Evolutionary conservation across 2,329 filamentous ascomycete genomes (phyloP), one percentile per base, ranked within the genome.

Genomic region (Atkinsonella hypoxylon): DNA sequence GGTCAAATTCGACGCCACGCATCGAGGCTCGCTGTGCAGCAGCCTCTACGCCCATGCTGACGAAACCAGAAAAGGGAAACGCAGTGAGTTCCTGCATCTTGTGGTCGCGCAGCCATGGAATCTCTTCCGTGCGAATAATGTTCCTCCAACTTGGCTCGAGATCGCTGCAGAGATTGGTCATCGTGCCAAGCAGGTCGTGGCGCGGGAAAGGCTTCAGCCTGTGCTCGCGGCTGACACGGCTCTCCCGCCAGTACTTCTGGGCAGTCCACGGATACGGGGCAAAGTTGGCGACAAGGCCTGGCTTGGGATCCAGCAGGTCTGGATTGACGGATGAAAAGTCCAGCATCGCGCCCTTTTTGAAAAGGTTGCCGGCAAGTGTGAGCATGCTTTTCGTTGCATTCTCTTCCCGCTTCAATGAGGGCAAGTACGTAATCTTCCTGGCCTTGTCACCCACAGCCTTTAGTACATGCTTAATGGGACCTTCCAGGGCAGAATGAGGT

Each of bases 21-120:
- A 62, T 53, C 31, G 54, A 52, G 1, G 63, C 62, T 5, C 58
- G 52, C 58, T 73, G 73, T 2, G 60, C 56, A 8, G 66, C 68
- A 2, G 73, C 75, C 54, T 77, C 74, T 0, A 75, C 54, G 0
- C 68, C 73, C 71, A 81, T 76, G 30, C 71, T 68, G 3, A 78
- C 60, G 48, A 72, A 76, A 2, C 73, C 78, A 1, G 75, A 70
- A 39, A 77, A 69, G 31, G 79, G 77, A 58, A 77, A 80, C 34
- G 81, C 71, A 3, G 70, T 72, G 26, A 79, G 63, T 12, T 72
- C 76, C 55, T 82, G 77, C 62, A 82, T 75, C 51, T 65, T 67
- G 63, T 82, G 80, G 55, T 81, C 75, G 43, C 75, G 69, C 6
- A 80, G 67, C 68, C 81, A 83, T 1, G 82, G 76, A 0, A 76